Evolutionary conservation across 352 stramenopile genomes (phyloP).

Genomic region (Stramenopiles sp.): DNA sequence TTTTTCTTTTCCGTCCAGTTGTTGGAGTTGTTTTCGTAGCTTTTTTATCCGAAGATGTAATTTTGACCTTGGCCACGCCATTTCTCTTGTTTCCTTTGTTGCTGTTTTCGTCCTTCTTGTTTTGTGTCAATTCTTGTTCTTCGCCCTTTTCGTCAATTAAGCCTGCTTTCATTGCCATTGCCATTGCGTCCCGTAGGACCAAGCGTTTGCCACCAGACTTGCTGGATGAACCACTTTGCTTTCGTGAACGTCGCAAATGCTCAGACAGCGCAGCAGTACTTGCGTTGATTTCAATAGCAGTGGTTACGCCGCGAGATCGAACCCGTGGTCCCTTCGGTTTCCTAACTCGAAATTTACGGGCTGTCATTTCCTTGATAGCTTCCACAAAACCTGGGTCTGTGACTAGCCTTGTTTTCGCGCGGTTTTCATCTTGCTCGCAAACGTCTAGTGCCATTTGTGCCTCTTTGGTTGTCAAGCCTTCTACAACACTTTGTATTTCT

Average conservation of each 20-base stretch:
- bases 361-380: neutral
- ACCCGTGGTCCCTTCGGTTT: neutral
- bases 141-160: neutral
- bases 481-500: neutral
- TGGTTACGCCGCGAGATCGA: neutral
- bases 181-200: neutral
- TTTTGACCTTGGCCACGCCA: too few species aligned
- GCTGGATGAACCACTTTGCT: neutral
- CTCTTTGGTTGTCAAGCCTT: neutral
- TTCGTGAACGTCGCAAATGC: neutral
- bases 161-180: neutral
- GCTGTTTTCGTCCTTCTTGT: neutral
- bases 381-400: neutral
- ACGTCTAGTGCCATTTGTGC: neutral
- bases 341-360: neutral
- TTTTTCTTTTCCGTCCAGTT: too few species aligned
- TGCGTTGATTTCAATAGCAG: neutral
- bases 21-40: neutral
- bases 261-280: neutral
- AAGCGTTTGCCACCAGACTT: neutral
- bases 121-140: neutral
- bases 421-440: neutral
- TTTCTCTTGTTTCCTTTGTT: neutral
- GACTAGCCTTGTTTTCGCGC: neutral
- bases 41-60: neutral